Base-by-base conservation (phyloP, 2,329 filamentous ascomycete genomes). In the Verticillium klebahnii region DNA sequence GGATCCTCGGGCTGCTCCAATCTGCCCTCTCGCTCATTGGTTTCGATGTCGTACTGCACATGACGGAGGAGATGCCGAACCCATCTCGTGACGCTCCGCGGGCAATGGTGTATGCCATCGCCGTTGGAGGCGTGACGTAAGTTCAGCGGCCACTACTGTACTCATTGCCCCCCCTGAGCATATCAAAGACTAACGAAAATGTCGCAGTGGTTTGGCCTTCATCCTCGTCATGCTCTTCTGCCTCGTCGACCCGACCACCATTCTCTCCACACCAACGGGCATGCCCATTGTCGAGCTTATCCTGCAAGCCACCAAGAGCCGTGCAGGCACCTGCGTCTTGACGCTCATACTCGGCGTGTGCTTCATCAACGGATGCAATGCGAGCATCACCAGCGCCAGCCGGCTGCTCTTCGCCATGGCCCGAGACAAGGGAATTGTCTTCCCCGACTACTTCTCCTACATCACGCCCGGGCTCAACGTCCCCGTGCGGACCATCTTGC, bases 211-310 rank as follows among this genome's bases (percentile, higher is more conserved):
- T 6, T 67, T 70, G 0, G 66, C 69, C 1, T 79, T 79, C 56
- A 75, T 78, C 14, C 67, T 79, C 0, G 77, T 78, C 0, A 77
- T 79, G 45, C 69, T 79, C 0, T 80, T 78, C 68, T 77, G 73
- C 59, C 68, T 79, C 4, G 72, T 69, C 7, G 76, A 79, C 61
- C 71, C 73, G 6, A 67, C 70, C 2, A 71, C 71, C 0, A 69
- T 79, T 9, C 63, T 79, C 1, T 63, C 63, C 0, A 73, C 77
- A 2, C 64, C 70, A 2, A 80, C 79, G 0, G 76, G 77, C 2
- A 77, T 81, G 71, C 78, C 80, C 4, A 78, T 81, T 58, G 70
- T 78, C 39, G 78, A 82, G 54, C 69, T 82, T 5, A 75, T 80
- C 60, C 70, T 77, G 7, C 78, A 79, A 61, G 74, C 73, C 0